Percentiles rank a stretch among this genome's conserved stretches.
Conservation (phyloP, 139 green algal species). For the Chlamydomonas sp. region DNA sequence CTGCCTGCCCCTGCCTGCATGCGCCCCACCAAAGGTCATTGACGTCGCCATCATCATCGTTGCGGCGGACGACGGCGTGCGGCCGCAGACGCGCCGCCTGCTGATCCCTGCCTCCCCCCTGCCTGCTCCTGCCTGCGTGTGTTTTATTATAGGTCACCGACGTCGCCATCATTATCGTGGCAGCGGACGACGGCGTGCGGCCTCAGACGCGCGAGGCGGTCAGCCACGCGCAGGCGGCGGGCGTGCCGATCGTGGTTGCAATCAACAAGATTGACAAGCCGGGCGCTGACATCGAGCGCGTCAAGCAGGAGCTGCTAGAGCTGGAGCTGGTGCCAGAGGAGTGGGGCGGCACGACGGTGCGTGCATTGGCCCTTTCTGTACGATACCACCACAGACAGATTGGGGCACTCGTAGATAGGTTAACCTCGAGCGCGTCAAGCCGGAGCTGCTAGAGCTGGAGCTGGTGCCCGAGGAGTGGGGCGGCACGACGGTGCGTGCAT, state of each 20-base stretch:
- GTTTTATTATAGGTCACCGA: constrained; percentile 93
- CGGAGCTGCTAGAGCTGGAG: constrained; percentile 73
- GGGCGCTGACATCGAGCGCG: constrained; percentile 75
- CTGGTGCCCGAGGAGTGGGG: constrained; percentile 96
- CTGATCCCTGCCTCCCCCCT: too few species aligned
- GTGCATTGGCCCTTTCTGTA: too few species aligned
- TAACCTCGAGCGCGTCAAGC: constrained; percentile 81
- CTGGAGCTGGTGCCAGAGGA: constrained; percentile 87
- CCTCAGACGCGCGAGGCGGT: constrained; percentile 95
- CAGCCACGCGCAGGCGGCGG: constrained; percentile 78
- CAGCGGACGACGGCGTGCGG: constrained; percentile 92
- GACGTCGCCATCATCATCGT: constrained; percentile 97
- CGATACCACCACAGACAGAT: too few species aligned
- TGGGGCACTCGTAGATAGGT: too few species aligned
- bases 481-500: constrained; percentile 73
- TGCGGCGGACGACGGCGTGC: constrained; percentile 93
- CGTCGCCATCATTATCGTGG: constrained; percentile 95
- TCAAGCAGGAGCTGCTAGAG: constrained; percentile 82
- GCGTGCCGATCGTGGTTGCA: constrained; percentile 81
- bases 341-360: constrained; percentile 89
- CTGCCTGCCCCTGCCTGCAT: too few species aligned
- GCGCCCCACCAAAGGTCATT: too few species aligned
- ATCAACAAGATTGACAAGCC: constrained; percentile 95
- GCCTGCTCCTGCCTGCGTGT: constrained; percentile 9
- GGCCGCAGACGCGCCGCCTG: constrained; percentile 95